A percentile compares a stretch with the other conserved stretches of the same genome.
These are phyloP conservation scores for Trichopus zeylanicus DNA, from an alignment of 116 monocot genomes.

Conservation along the genomic window DNA sequence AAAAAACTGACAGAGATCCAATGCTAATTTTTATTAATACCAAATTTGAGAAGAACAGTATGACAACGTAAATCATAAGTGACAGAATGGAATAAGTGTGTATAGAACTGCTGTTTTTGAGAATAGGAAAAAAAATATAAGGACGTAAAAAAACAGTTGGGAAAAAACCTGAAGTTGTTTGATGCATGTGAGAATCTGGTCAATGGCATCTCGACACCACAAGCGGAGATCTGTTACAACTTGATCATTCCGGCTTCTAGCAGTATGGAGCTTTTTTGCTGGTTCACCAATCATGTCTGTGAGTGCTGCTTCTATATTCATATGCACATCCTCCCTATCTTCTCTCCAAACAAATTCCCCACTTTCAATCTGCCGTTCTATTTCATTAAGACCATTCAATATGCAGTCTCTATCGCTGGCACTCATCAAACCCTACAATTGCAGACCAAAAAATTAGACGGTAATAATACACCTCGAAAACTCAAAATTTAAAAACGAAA, in stretches of 20 bases:
- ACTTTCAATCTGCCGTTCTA: slow-evolving; percentile 57
- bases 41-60: too few relatives aligned
- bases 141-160: neutral
- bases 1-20: too few relatives aligned
- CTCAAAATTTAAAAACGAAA: neutral
- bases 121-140: neutral
- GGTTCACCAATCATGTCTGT: slow-evolving; percentile 90
- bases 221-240: slow-evolving; percentile 82
- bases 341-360: slow-evolving; percentile 77
- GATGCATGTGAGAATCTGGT: slow-evolving; percentile 46
- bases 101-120: too few relatives aligned
- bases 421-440: slow-evolving; percentile 66
- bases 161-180: slow-evolving; percentile 68
- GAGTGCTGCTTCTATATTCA: slow-evolving; percentile 95
- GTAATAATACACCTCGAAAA: neutral
- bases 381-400: slow-evolving; percentile 76
- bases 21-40: too few relatives aligned
- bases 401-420: slow-evolving; percentile 55
- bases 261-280: slow-evolving; percentile 95
- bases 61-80: too few relatives aligned
- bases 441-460: neutral
- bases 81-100: too few relatives aligned
- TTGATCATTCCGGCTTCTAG: slow-evolving; percentile 94
- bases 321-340: slow-evolving; percentile 95
- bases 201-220: slow-evolving; percentile 93